These are phyloP conservation scores for Delphinella strobiligena DNA, from an alignment of 2,329 filamentous ascomycete species.

Conservation along the genomic window DNA sequence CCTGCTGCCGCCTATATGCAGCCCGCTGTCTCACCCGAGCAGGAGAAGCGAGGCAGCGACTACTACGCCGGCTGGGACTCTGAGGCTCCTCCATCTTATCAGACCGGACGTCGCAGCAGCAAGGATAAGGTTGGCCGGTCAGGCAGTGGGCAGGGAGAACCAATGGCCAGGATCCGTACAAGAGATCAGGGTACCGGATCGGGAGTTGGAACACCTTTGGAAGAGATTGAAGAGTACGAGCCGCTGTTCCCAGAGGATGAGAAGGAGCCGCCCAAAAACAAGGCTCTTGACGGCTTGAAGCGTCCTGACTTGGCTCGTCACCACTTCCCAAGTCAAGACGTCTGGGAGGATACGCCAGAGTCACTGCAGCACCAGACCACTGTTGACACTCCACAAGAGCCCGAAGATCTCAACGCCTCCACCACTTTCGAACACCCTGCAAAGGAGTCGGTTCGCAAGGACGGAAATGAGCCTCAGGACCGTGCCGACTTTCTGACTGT, in stretches of 20 bases:
- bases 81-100: slow-evolving; percentile 23
- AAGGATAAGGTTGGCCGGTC: slow-evolving; percentile 50
- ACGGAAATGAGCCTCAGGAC: slow-evolving; percentile 28
- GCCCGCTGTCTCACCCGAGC: slow-evolving; percentile 68
- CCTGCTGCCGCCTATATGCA: slow-evolving; percentile 56
- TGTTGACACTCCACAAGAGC: slow-evolving; percentile 67
- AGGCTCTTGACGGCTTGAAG: slow-evolving; percentile 45
- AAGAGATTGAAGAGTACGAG: slow-evolving; percentile 89
- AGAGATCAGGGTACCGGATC: slow-evolving; percentile 33
- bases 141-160: slow-evolving; percentile 39
- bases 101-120: slow-evolving; percentile 41
- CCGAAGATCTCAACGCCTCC: slow-evolving; percentile 33
- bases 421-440: slow-evolving; percentile 33
- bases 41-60: slow-evolving; percentile 45
- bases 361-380: slow-evolving; percentile 67
- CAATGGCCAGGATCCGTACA: slow-evolving; percentile 42
- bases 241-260: slow-evolving; percentile 75
- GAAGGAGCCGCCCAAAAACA: slow-evolving; percentile 42
- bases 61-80: slow-evolving; percentile 42
- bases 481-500: slow-evolving; percentile 31
- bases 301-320: slow-evolving; percentile 36
- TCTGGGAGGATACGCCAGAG: slow-evolving; percentile 92
- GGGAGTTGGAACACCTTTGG: slow-evolving; percentile 54
- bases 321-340: slow-evolving; percentile 85
- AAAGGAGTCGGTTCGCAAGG: slow-evolving; percentile 38